Evolutionary conservation across 495 filamentous ascomycete genomes (phyloP), one percentile per base, ranked within the genome.

Genomic region (Ramalina peruviana): DNA sequence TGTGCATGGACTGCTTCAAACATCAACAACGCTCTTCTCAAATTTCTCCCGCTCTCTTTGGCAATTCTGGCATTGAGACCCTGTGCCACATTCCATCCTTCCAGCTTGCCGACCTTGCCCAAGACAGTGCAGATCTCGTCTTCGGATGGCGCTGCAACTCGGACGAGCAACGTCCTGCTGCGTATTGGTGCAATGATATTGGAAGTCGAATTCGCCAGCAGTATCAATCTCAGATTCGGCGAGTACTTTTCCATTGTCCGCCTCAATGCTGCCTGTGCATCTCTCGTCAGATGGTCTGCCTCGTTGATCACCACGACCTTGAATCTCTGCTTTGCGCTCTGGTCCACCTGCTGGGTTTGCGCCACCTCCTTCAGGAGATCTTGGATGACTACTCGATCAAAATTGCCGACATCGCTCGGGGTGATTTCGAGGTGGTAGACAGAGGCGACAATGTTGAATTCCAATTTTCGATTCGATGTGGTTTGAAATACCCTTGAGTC

Each of bases 291-390:
- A 58, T 94, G 84, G 58, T 98, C 93, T n/a, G 92, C 92, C 69
- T 98, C 92, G 60, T 98, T 98, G 72, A 98, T 95, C 36, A 98
- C 88, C 2, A 98, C 93, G 12, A 98, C 87, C 69, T 98, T 98
- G 72, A 98, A 98, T 40, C 80, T 75, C 62, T 98, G 92, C 61
- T 80, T 84, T 25, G 93, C 92, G 6, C 76, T 66, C 50, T 86
- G 73, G 62, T 98, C 92, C 13, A 98, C 93, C 66, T 97, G 93
- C 66, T 97, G 93, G 23, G 92, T 98, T 66, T 98, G 92, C 33
- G 93, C 92, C 10, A 97, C 88, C 65, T 98, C 92, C 65, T 98
- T 98, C 27, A 98, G 75, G 39, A 98, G 72, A 62, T 95, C 90
- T 61, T 97, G 93, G 13, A 98, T 68, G 10, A 98, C 89, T 1